A percentile compares a stretch with the other conserved stretches of the same genome.
Evolutionary conservation across 1,284 basidiomycete species (phyloP).

Genomic region (Tremellales sp.): DNA sequence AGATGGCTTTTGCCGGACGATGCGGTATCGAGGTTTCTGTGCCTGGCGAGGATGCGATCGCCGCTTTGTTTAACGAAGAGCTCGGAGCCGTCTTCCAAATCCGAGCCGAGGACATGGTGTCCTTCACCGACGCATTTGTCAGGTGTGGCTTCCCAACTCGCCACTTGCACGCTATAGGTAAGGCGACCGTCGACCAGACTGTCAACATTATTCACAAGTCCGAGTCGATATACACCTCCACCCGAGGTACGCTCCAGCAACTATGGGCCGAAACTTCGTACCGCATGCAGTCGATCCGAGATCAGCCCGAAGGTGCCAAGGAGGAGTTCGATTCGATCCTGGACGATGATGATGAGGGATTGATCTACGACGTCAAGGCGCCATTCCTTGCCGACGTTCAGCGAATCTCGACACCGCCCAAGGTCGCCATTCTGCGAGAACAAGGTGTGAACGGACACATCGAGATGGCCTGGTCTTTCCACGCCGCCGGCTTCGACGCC

Average conservation of each 20-base stretch:
- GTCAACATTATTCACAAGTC: slow-evolving; percentile 60
- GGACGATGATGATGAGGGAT: slow-evolving; percentile 61
- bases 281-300: slow-evolving; percentile 83
- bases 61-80: slow-evolving; percentile 91
- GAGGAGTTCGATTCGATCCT: slow-evolving; percentile 80
- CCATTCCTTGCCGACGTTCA: slow-evolving; percentile 55
- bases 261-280: slow-evolving; percentile 94
- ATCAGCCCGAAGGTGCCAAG: slow-evolving; percentile 71
- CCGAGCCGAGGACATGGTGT: slow-evolving; percentile 58
- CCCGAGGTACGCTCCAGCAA: slow-evolving; percentile 70
- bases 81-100: slow-evolving; percentile 91
- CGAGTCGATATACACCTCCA: slow-evolving; percentile 60
- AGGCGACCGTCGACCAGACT: slow-evolving; percentile 61
- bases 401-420: slow-evolving; percentile 58
- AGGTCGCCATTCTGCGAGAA: slow-evolving; percentile 92
- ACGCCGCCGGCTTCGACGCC: slow-evolving; percentile 85
- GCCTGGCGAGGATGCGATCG: slow-evolving; percentile 56
- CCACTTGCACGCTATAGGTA: slow-evolving; percentile 71
- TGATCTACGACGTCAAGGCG: slow-evolving; percentile 66
- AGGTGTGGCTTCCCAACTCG: slow-evolving; percentile 67
- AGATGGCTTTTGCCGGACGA: slow-evolving; percentile 94
- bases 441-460: slow-evolving; percentile 98
- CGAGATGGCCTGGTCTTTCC: slow-evolving; percentile 98
- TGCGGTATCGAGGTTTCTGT: slow-evolving; percentile 59
- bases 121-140: slow-evolving; percentile 62